Base-by-base conservation (phyloP, 2,329 filamentous ascomycete genomes). In the Coniella lustricola region DNA sequence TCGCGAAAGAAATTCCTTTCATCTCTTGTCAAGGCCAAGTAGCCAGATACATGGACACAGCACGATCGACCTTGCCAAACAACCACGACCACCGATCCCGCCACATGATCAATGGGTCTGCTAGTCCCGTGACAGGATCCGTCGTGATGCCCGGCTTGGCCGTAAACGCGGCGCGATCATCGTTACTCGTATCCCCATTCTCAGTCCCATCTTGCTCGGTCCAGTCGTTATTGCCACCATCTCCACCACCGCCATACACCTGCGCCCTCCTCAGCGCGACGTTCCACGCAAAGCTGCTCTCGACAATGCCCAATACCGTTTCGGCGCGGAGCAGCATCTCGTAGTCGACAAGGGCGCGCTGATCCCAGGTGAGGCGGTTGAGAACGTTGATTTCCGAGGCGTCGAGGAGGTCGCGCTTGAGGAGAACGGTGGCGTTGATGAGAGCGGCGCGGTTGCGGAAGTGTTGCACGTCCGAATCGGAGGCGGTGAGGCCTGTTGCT, bases 271-370 rank as follows among this genome's bases (percentile, higher is more conserved):
- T 61, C 51, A 74, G 55, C 9, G 71, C 72, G 14, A 77, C 56
- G 47, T 70, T 71, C 66, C 71, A 75, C 13, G 67, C 66, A 46
- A 75, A 74, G 50, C 62, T 66, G 49, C 69, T 72, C 56, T 67
- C 67, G 8, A 68, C 66, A 9, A 69, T 60, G 0, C 74, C 74
- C 1, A 65, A 65, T 49, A 76, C 68, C 16, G 67, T 59, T 10
- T 64, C 67, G 17, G 68, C 67, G 21, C 69, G 62, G 44, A 69
- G 59, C 54, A 76, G 59, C 3, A 77, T 66, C 54, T 76, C 70
- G 58, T 71, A 76, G 57, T 78, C 74, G 7, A 76, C 67, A 17
- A 76, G 59, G 3, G 67, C 69, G 49, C 70, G 68, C 59, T 77
- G 73, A 57, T 76, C 72, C 67, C 68, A 74, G 17, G 60, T 67